These are phyloP conservation scores for Leptoxyphium fumago DNA, from an alignment of 2,329 filamentous ascomycete genomes.

Conservation along the genomic window DNA sequence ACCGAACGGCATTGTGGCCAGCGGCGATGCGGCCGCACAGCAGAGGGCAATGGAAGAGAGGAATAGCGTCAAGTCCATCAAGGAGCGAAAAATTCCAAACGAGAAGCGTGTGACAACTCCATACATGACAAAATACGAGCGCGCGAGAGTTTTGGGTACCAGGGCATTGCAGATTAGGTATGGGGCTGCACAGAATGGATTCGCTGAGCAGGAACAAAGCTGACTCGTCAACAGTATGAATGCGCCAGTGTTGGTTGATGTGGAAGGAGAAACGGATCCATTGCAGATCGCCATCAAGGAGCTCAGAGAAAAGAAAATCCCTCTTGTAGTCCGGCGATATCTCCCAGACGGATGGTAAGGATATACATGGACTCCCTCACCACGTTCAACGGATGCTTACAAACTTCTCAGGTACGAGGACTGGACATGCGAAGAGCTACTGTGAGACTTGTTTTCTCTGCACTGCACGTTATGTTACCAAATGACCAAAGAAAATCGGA, in stretches of 20 bases:
- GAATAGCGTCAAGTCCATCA: conserved; percentile 42
- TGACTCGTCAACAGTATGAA: conserved; percentile 57
- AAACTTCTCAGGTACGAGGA: conserved; percentile 65
- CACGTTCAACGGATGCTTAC: conserved; percentile 7
- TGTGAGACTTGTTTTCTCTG: conserved; percentile 26
- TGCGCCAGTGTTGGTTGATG: conserved; percentile 86
- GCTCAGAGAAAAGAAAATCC: conserved; percentile 95
- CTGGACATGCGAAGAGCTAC: conserved; percentile 94
- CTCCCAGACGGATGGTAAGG: conserved; percentile 90
- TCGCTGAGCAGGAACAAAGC: conserved; percentile 3
- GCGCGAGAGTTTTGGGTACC: conserved; percentile 82
- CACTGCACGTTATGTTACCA: too few species aligned
- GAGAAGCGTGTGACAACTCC: conserved; percentile 84
- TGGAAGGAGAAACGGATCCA: conserved; percentile 95
- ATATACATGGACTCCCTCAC: not conserved
- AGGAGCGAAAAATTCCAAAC: conserved; percentile 78
- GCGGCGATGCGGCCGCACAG: conserved; percentile 39
- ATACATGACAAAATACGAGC: conserved; percentile 99
- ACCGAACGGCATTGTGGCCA: conserved; percentile 28
- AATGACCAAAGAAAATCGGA: too few species aligned
- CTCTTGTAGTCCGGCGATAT: conserved; percentile 85
- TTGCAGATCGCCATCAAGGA: conserved; percentile 97
- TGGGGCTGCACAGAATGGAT: conserved; percentile 13
- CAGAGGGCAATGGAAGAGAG: conserved; percentile 24
- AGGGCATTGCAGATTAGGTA: conserved; percentile 92